phyloP scores from a whole-genome alignment of 306 rosid genomes.

The Adenanthera pavonina region DNA sequence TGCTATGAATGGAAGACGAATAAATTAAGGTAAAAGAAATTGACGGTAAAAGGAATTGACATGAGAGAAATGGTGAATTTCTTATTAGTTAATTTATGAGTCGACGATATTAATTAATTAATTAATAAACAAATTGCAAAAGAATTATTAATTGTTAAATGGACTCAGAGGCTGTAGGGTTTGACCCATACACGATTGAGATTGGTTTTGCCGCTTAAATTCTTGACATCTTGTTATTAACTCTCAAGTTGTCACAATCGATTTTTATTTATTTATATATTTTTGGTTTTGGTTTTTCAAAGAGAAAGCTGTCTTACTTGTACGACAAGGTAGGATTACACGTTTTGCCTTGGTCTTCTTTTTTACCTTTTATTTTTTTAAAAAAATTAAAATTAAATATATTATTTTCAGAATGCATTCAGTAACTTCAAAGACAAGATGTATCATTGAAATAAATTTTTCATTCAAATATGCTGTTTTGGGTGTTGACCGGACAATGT shows the following conservation, averaged over 20 bases:
- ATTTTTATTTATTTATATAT: slow-evolving; percentile 2
- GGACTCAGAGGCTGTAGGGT: not conserved
- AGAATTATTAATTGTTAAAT: not conserved
- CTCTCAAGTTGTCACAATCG: not conserved
- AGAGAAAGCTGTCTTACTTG: not conserved
- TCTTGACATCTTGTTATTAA: not conserved
- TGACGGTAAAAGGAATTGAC: not conserved
- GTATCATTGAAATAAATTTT: not conserved
- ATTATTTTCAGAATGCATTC: not conserved
- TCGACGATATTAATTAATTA: not conserved
- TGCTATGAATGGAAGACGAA: not conserved
- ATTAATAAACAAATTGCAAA: not conserved
- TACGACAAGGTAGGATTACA: not conserved
- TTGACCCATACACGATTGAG: not conserved
- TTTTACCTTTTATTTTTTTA: not conserved
- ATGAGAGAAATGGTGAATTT: not conserved
- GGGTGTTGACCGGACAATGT: too few relatives aligned
- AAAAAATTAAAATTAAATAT: not conserved
- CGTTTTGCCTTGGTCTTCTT: not conserved
- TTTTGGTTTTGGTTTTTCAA: too few relatives aligned
- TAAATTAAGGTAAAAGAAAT: not conserved
- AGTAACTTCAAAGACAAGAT: not conserved
- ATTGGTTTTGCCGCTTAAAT: not conserved
- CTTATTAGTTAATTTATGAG: not conserved
- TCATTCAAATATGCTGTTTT: not conserved